Base-by-base conservation (phyloP, 1,139 yeast species). In the Tardiomyces depauwii region DNA sequence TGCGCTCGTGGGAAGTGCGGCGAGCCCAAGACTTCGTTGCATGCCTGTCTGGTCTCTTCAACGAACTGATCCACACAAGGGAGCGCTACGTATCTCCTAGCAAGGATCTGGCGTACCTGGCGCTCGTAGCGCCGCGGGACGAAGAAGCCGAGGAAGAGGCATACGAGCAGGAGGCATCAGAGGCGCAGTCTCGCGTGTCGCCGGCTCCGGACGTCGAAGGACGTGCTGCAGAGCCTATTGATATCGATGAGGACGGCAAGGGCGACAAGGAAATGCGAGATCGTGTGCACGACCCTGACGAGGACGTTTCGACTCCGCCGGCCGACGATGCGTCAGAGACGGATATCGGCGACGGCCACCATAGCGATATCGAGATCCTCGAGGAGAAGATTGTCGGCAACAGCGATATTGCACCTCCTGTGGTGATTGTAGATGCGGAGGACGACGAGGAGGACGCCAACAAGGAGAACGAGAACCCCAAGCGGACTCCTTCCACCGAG, bases 91-190 rank as follows among this genome's bases (percentile, higher is more conserved):
- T 91, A 3, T 76, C 81, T 5, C 98, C 98, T 0, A 77, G 79
- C 30, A 80, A 80, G 54, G 95, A 87, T 52, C 70, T 91, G 52
- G 96, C 96, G 0, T 89, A 83, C 59, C 70, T 91, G 53, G 91
- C 97, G 1, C 82, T 91, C 53, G 79, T 87, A 44, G 91, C 91
- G 1, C 74, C 83, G 40, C 77, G 80, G 13, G 77, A 78, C 18
- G 57, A 52, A 21, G 56, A 55, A 16, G 51, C 53, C 11, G 52
- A 53, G 30, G 52, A 49, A 18, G 52, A 49, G 10, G 45, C 42
- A 14, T 54, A 55, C 10, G 53, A 43, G 39, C 18, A 21, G 25
- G 25, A 4, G 7, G 4, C 25, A 5, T 7, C 7, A 7, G 25
- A 4, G 25, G 7, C 25, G 25, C 25, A 21, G 25, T 21, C 25